Conservation (phyloP, 805 yeast genomes). For the Saturnispora silvae region DNA sequence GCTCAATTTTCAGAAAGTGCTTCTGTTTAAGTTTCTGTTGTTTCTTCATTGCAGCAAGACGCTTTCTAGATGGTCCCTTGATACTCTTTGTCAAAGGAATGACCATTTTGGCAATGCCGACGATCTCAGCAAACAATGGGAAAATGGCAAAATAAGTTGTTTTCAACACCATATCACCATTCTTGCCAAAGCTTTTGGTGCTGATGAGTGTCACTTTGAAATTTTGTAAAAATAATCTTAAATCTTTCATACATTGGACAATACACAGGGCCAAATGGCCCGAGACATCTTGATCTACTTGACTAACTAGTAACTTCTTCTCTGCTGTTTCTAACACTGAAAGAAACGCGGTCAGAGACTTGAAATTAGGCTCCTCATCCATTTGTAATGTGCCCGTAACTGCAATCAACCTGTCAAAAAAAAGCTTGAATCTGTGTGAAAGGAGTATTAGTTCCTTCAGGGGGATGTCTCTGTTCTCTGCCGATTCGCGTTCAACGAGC, state of each 20-base stretch:
- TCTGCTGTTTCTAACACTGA: slow-evolving; percentile 16
- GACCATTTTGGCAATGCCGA: slow-evolving; percentile 18
- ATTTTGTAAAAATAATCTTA: slow-evolving; percentile 15
- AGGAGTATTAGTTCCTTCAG: slow-evolving; percentile 12
- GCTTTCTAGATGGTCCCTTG: background rate
- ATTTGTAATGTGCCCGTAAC: slow-evolving; percentile 13
- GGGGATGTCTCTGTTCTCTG: slow-evolving; percentile 5
- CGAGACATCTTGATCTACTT: slow-evolving; percentile 10
- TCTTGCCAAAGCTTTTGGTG: slow-evolving; percentile 2
- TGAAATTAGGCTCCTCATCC: slow-evolving; percentile 9
- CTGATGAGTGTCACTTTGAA: slow-evolving; percentile 10
- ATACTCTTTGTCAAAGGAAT: slow-evolving; percentile 14
- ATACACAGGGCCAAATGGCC: slow-evolving; percentile 14
- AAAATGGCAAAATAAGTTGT: slow-evolving; percentile 20
- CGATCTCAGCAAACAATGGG: slow-evolving; percentile 22
- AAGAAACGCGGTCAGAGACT: slow-evolving; percentile 14
- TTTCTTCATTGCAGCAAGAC: too few species aligned
- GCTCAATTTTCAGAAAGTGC: too few species aligned
- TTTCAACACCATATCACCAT: slow-evolving; percentile 17
- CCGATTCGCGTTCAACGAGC: slow-evolving; percentile 2
- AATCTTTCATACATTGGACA: slow-evolving; percentile 16
- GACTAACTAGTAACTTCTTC: slow-evolving; percentile 11
- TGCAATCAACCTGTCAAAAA: slow-evolving; percentile 16
- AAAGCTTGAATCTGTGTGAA: slow-evolving; percentile 17
- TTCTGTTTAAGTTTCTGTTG: too few species aligned